phyloP scores from a whole-genome alignment of 345 rosid genomes.

The Cardamine occulta region DNA sequence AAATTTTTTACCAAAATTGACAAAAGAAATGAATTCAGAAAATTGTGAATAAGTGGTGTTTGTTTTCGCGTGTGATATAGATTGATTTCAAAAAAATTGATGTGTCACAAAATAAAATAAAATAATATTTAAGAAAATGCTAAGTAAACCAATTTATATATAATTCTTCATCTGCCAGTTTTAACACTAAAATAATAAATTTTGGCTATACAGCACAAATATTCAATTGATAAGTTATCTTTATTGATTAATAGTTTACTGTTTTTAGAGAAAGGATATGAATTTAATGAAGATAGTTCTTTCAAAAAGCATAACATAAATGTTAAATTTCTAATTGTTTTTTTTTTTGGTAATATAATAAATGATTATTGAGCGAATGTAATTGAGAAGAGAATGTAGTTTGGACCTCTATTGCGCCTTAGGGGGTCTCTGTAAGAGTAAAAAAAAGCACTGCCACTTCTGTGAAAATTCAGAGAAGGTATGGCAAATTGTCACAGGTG shows the following conservation, averaged over 20 bases:
- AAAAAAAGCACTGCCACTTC: slow-evolving; percentile 42
- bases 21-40: not conserved
- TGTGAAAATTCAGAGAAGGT: slow-evolving; percentile 36
- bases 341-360: not conserved
- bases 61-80: no score
- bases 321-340: not conserved
- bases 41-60: not conserved
- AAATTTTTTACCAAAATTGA: not conserved
- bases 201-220: not conserved
- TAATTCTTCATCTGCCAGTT: not conserved
- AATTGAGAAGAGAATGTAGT: slow-evolving; percentile 27
- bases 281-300: not conserved
- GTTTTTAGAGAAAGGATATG: not conserved
- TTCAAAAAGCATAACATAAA: not conserved
- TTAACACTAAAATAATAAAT: not conserved
- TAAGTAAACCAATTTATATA: no score
- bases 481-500: slow-evolving; percentile 38
- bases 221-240: not conserved
- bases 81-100: no score
- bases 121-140: not conserved
- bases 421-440: slow-evolving; percentile 24
- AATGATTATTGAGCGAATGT: not conserved
- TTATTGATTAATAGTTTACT: not conserved
- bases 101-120: no score
- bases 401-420: slow-evolving; percentile 34